These are phyloP conservation scores for Phytophthora citrophthora DNA, from an alignment of 352 stramenopile genomes.

Conservation along the genomic window DNA sequence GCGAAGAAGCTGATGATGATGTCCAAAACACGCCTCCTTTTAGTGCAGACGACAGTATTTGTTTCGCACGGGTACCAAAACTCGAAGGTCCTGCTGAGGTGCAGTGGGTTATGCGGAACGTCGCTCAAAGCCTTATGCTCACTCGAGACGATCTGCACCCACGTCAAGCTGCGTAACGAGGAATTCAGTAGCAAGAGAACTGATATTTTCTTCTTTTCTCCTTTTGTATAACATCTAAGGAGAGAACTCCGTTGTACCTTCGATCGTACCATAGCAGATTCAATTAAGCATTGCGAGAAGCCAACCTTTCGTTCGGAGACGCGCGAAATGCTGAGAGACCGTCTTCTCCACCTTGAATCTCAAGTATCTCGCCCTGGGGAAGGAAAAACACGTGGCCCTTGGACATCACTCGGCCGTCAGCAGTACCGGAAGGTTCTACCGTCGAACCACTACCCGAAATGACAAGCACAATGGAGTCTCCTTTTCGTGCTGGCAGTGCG, in stretches of 20 bases:
- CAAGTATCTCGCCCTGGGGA: slow-evolving; percentile 48
- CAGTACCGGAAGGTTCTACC: slow-evolving; percentile 26
- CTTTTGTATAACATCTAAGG: slow-evolving; percentile 37
- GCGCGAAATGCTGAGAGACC: slow-evolving; percentile 55
- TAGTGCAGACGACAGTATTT: slow-evolving; percentile 17
- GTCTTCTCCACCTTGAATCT: slow-evolving; percentile 41
- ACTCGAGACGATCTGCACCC: slow-evolving; percentile 53
- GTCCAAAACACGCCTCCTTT: slow-evolving; percentile 19
- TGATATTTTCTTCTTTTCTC: slow-evolving; percentile 11
- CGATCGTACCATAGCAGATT: slow-evolving; percentile 5
- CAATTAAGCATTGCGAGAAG: slow-evolving; percentile 28
- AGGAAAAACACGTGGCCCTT: slow-evolving; percentile 67
- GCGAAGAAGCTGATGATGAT: slow-evolving; percentile 4
- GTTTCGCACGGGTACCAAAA: slow-evolving; percentile 20
- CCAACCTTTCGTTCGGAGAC: slow-evolving; percentile 56
- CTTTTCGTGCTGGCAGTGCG: slow-evolving; percentile 38
- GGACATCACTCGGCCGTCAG: slow-evolving; percentile 29
- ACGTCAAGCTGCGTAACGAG: slow-evolving; percentile 19
- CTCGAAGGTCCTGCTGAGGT: slow-evolving; percentile 56
- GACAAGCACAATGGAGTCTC: slow-evolving; percentile 65
- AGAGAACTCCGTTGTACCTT: slow-evolving; percentile 23
- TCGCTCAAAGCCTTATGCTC: slow-evolving; percentile 71
- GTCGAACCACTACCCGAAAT: slow-evolving; percentile 42
- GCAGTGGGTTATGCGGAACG: slow-evolving; percentile 79
- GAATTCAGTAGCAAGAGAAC: not conserved